These are phyloP conservation scores for Falciphora oryzae DNA, from an alignment of 2,329 filamentous ascomycete species.

Conservation along the genomic window DNA sequence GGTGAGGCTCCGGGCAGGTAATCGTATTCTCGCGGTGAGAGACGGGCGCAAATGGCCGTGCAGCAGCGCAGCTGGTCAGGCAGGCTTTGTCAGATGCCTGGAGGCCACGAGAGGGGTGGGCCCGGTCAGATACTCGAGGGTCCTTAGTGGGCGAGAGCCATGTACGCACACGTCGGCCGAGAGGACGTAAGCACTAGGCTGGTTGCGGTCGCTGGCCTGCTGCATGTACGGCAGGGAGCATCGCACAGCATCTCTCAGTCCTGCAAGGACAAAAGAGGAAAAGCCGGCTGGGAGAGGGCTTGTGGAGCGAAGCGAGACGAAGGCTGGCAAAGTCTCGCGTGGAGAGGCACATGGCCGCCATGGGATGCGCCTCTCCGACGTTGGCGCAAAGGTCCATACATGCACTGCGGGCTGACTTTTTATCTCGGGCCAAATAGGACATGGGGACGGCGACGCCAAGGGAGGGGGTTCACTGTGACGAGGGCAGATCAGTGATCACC, in stretches of 20 bases:
- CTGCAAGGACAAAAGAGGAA: background rate
- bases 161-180: background rate
- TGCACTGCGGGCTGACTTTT: too few relatives aligned
- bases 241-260: background rate
- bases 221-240: too few relatives aligned
- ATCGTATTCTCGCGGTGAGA: background rate
- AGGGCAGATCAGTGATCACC: background rate
- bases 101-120: background rate
- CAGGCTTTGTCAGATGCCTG: background rate
- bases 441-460: too few relatives aligned
- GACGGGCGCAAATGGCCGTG: background rate
- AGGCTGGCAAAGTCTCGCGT: too few relatives aligned
- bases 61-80: background rate
- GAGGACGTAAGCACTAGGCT: background rate
- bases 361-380: too few relatives aligned
- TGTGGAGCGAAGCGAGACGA: background rate
- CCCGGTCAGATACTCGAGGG: background rate
- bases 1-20: background rate
- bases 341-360: too few relatives aligned
- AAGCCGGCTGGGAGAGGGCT: background rate
- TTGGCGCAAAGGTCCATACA: too few relatives aligned
- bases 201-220: background rate
- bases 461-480: too few relatives aligned
- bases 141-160: background rate
- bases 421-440: too few relatives aligned